Conservation (phyloP, 768 basidiomycete genomes). For the Tylopilus balloui region DNA sequence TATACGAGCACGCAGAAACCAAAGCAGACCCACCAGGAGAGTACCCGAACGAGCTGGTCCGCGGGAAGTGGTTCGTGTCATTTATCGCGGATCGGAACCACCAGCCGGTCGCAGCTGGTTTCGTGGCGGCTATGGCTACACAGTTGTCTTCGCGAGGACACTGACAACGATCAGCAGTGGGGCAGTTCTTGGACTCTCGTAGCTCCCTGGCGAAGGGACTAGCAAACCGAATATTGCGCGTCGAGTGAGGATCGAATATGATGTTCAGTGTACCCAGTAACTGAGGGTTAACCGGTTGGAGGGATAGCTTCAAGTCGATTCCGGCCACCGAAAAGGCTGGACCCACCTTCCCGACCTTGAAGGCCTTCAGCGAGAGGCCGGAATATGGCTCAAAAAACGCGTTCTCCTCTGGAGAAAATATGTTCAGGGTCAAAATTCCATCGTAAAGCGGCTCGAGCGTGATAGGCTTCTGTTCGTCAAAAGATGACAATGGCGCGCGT, state of each 20-base stretch:
- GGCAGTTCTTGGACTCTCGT: neutral
- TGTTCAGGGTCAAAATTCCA: constrained; percentile 3
- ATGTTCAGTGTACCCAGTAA: constrained; percentile 12
- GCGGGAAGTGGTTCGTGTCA: constrained; percentile 4
- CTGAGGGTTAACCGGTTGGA: neutral
- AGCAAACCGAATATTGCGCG: constrained; percentile 10
- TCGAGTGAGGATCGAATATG: constrained; percentile 9
- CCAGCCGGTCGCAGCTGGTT: constrained; percentile 11
- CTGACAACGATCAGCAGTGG: neutral
- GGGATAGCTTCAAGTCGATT: neutral
- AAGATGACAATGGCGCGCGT: neutral
- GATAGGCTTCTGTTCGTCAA: neutral
- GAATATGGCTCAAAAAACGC: constrained; percentile 5
- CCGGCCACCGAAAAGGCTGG: too few relatives aligned
- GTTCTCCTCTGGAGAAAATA: neutral
- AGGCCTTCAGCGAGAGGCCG: constrained; percentile 6
- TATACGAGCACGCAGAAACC: neutral
- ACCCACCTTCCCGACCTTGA: neutral
- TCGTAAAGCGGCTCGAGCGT: neutral
- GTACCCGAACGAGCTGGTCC: neutral
- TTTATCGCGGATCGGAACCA: neutral
- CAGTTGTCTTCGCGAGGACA: neutral
- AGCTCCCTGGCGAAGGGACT: constrained; percentile 5
- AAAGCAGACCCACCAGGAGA: constrained; percentile 1
- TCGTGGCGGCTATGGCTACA: constrained; percentile 5